Conservation (phyloP, 768 basidiomycete species). For the Gloeostereum incarnatum region DNA sequence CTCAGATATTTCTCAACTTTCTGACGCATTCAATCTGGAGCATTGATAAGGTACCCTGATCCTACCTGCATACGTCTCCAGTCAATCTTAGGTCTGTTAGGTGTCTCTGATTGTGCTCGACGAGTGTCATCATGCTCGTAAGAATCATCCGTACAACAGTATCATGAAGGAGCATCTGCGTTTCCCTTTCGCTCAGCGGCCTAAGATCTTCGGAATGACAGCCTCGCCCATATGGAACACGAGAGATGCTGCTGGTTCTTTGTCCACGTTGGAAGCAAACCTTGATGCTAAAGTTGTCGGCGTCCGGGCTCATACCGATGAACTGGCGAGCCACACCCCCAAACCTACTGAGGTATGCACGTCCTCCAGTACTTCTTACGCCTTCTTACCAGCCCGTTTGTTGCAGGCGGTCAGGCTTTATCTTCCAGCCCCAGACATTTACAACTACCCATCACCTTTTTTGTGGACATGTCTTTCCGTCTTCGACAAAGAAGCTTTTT, state of each 20-base stretch:
- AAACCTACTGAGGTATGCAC: conserved; percentile 53
- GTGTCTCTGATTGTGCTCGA: conserved; percentile 71
- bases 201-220: conserved; percentile 90
- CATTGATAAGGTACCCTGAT: conserved; percentile 53
- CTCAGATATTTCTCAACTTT: conserved; percentile 76
- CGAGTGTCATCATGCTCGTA: conserved; percentile 73
- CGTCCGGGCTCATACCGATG: conserved; percentile 60
- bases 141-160: conserved; percentile 69
- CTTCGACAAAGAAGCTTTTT: conserved; percentile 15
- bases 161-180: conserved; percentile 64
- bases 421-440: conserved; percentile 37
- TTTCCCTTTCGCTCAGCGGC: conserved; percentile 34
- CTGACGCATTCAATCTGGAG: conserved; percentile 78
- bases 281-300: conserved; percentile 68
- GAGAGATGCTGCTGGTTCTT: conserved; percentile 53
- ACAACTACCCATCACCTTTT: conserved; percentile 46
- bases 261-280: conserved; percentile 57
- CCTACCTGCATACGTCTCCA: background rate
- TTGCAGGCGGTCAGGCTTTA: conserved; percentile 51
- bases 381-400: conserved; percentile 4
- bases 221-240: conserved; percentile 85
- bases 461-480: conserved; percentile 45
- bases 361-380: background rate
- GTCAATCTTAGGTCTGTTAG: conserved; percentile 2
- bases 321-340: conserved; percentile 53